Percentiles rank a stretch among this genome's conserved stretches.
Conservation (phyloP, 768 basidiomycete genomes). For the Boletus fagicola region DNA sequence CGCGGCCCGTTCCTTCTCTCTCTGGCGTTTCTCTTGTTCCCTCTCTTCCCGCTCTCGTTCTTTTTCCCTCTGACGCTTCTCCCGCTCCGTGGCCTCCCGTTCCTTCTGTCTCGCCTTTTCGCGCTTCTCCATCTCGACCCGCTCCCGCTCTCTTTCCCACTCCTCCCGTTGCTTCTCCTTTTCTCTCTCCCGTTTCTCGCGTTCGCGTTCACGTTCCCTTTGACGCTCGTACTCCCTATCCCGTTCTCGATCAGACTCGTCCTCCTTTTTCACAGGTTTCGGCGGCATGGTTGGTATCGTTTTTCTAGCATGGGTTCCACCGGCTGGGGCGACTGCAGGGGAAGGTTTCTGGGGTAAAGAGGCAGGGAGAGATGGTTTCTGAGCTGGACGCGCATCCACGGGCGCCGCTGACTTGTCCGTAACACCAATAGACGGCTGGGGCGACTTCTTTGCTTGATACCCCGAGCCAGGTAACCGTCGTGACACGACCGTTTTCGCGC, state of each 20-base stretch:
- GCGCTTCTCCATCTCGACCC: constrained; percentile 20
- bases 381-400: constrained; percentile 28
- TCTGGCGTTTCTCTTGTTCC: constrained; percentile 21
- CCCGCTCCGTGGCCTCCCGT: constrained; percentile 24
- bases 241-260: constrained; percentile 31
- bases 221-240: constrained; percentile 25
- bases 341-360: constrained; percentile 37
- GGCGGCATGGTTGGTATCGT: constrained; percentile 25
- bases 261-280: constrained; percentile 23
- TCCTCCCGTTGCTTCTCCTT: constrained; percentile 27
- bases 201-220: constrained; percentile 27
- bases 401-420: constrained; percentile 27
- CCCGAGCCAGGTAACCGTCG: constrained; percentile 51
- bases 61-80: constrained; percentile 27
- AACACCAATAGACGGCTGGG: constrained; percentile 20
- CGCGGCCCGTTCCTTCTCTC: constrained; percentile 23
- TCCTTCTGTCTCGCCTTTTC: constrained; percentile 22
- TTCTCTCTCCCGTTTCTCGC: constrained; percentile 20
- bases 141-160: constrained; percentile 19
- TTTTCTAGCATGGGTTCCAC: constrained; percentile 29
- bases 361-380: constrained; percentile 27
- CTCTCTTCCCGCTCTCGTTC: constrained; percentile 23
- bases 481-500: constrained; percentile 21
- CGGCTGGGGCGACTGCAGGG: constrained; percentile 27
- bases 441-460: constrained; percentile 39